Evolutionary conservation across 371 early-diverging fungal genomes (phyloP), one percentile per base, ranked within the genome.

Genomic region (Mucor mucedo): DNA sequence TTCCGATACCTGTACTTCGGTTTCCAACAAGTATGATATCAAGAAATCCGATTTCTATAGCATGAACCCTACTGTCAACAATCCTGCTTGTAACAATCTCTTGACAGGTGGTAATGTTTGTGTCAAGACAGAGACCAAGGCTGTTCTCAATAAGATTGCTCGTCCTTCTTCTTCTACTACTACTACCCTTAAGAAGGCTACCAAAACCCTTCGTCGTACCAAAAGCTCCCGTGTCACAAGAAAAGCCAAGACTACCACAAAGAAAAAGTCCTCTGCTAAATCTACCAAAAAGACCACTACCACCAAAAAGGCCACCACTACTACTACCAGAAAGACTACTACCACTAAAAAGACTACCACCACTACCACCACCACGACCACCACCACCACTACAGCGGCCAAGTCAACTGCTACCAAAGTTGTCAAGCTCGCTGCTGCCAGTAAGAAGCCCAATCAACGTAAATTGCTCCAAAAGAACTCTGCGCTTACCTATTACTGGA

Each of bases 401-500:
- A 53, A 38, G 14, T 5, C 53, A n/a, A 60, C 54, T 35, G 44
- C 44, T 32, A 28, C 54, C 13, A 10, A 30, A 11, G 3, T 30
- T n/a, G 56, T 29, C 13, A 60, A 60, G 27, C 16, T 42, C 27
- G 16, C 55, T 42, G 42, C 44, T 4, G 27, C 42, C 14, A 38
- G 52, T 4, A 52, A 42, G 11, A 41, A 60, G 10, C 49, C 52
- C 35, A 54, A 61, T 16, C 67, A 70, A 47, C 69, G 79, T 29
- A 78, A 75, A 70, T 60, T 71, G 54, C 59, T 82, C 45, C 82
- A 82, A 62, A 63, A 61, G 45, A 41, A 54, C 10, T 62, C 76
- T 52, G 77, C 70, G 8, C 75, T 82, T 58, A 82, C 82, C 21
- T 82, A 82, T 57, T 82, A 82, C 72, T 82, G 82, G 82, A 82